Evolutionary conservation across 1,284 basidiomycete genomes (phyloP).

Genomic region (Cronartium ribicola): DNA sequence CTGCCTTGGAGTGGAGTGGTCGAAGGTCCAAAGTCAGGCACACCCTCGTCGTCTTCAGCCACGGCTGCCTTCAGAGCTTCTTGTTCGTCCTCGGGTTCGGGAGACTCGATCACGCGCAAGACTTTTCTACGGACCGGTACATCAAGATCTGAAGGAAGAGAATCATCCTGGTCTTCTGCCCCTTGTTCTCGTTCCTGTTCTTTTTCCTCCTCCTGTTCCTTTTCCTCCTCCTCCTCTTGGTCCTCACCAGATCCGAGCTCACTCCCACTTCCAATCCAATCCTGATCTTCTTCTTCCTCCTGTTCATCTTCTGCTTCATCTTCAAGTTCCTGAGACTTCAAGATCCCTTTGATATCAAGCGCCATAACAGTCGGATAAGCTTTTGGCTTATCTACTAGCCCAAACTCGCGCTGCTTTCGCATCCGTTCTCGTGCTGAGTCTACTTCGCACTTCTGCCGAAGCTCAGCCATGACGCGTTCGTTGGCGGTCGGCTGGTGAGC

Average conservation of each 20-base stretch:
- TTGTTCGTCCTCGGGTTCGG: slow-evolving; percentile 1
- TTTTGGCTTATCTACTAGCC: too few relatives aligned
- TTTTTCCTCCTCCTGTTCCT: slow-evolving; percentile 8
- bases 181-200: background rate
- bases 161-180: slow-evolving; percentile 11
- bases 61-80: background rate
- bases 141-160: too few relatives aligned
- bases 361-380: background rate
- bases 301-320: background rate
- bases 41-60: background rate
- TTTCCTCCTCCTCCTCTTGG: slow-evolving; percentile 9
- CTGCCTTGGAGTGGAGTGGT: background rate
- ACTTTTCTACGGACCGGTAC: too few relatives aligned
- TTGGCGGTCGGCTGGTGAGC: background rate
- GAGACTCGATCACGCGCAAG: background rate
- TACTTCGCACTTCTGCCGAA: slow-evolving; percentile 12
- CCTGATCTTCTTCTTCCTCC: slow-evolving; percentile 7
- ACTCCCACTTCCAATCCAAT: slow-evolving; percentile 19
- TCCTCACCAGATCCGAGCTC: background rate
- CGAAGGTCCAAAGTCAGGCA: background rate
- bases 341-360: slow-evolving; percentile 9
- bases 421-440: slow-evolving; percentile 9
- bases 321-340: background rate
- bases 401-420: slow-evolving; percentile 13
- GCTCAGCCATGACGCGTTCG: background rate